Base-by-base conservation (phyloP, 495 filamentous ascomycete genomes). In the Penicillium pulvis region DNA sequence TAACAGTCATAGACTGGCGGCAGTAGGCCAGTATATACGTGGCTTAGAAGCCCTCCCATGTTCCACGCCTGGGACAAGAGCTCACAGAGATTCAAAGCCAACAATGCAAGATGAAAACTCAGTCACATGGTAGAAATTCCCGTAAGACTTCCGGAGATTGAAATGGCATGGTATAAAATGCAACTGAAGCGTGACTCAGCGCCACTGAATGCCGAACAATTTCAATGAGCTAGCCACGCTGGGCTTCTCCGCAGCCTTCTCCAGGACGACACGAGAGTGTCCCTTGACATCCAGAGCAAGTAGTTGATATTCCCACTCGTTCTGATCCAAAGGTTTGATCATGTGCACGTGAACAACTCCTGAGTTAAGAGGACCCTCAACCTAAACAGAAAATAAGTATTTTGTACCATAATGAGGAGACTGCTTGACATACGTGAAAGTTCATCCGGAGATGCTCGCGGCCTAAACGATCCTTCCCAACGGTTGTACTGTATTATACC, bases 371-470 rank as follows among this genome's bases (percentile, higher is more conserved):
- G 92, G 88, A 2, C 94, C 94, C 75, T 93, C 88, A 42, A 96
- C 90, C 89, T 93, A 62, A 36, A 10, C 12, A 11, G 16, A 45
- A 23, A n/a, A 42, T 70, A 6, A 70, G 63, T 51, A 47, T 19
- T 23, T 7, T 2, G 10, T 46, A 10, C 9, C 26, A 24, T 5
- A 19, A 28, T 12, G 2, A 33, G 1, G 45, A n/a, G 20, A 9
- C 0, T 0, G 30, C 16, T 7, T 46, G n/a, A 43, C 60, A 57
- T 76, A 93, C 91, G 70, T 96, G 87, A 71, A 98, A 98, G 51
- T 90, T 88, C 81, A 98, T 91, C 46, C 81, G 78, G 59, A 97
- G 63, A 75, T 97, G 92, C 62, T 97, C 89, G 45, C 82, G 85
- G 4, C 93, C 94, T 57, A 82, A 74, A 6, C 77, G 71, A 68